Evolutionary conservation across 1,139 yeast species (phyloP).

Genomic region (Debaryomycetaceae sp.): DNA sequence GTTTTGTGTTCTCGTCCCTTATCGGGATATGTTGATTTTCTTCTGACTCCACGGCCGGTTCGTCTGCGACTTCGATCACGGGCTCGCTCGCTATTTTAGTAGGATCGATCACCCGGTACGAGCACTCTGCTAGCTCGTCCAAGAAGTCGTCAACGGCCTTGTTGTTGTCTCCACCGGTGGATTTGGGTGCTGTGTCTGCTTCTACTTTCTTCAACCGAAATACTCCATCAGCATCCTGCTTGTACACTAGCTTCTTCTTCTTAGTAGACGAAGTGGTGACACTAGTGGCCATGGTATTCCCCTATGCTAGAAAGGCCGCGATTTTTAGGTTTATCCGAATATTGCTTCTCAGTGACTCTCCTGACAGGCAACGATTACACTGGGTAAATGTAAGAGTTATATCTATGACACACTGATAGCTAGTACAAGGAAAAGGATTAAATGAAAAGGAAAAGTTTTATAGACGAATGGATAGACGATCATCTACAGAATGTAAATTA

Average conservation of each 20-base stretch:
- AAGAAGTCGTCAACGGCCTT: slow-evolving; percentile 24
- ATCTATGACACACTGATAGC: too few relatives aligned
- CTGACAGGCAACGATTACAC: not conserved
- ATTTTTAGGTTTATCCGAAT: not conserved
- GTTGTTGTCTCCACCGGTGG: slow-evolving; percentile 6
- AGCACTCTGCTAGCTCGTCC: slow-evolving; percentile 28
- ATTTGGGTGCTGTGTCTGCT: slow-evolving; percentile 2
- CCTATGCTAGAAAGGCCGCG: not conserved
- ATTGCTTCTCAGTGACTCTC: not conserved
- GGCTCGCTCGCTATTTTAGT: not conserved
- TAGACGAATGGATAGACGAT: too few relatives aligned
- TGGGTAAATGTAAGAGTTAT: not conserved
- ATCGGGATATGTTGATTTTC: not conserved
- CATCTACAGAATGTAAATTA: too few relatives aligned
- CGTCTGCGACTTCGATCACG: not conserved
- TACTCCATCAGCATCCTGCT: slow-evolving; percentile 43
- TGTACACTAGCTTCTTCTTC: slow-evolving; percentile 34
- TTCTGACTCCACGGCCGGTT: not conserved
- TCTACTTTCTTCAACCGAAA: slow-evolving; percentile 34
- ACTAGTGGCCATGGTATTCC: not conserved
- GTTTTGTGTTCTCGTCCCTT: not conserved
- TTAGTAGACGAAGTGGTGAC: slow-evolving; percentile 12
- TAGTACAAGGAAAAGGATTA: too few relatives aligned
- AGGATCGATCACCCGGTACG: slow-evolving; percentile 16
- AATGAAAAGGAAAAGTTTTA: too few relatives aligned